These are phyloP conservation scores for Phaseolus lunatus DNA, from an alignment of 306 rosid species.

Conservation along the genomic window DNA sequence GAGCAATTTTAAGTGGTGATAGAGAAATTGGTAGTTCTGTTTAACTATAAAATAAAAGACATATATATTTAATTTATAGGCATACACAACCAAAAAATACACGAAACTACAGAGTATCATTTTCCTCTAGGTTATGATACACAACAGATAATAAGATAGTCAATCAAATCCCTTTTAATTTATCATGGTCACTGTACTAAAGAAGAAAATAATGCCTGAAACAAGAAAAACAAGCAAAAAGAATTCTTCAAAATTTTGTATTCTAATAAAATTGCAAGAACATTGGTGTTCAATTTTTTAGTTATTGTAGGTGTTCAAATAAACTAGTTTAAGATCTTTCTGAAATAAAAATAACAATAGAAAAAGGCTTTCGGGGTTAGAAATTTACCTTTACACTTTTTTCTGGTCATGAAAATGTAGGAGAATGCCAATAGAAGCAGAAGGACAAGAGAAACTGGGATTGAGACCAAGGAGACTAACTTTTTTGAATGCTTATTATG, in stretches of 20 bases:
- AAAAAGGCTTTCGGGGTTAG: not conserved
- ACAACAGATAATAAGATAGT: not conserved
- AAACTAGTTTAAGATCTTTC: not conserved
- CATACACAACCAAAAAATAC: not conserved
- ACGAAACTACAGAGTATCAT: not conserved
- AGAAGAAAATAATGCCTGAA: not conserved
- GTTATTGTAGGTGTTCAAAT: not conserved
- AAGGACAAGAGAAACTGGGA: not conserved
- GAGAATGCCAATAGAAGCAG: not conserved
- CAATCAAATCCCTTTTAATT: too few species aligned
- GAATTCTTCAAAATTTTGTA: not conserved
- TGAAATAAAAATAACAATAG: not conserved
- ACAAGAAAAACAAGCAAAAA: not conserved
- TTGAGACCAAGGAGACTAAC: not conserved
- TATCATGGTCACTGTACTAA: not conserved
- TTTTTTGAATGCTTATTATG: not conserved
- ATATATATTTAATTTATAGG: not conserved
- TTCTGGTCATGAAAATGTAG: not conserved
- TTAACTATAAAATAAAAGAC: not conserved
- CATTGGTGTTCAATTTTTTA: not conserved
- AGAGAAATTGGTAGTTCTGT: not conserved
- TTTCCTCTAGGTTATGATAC: not conserved
- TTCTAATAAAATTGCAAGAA: not conserved
- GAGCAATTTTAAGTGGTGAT: not conserved
- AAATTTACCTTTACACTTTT: constrained; percentile 23